These are phyloP conservation scores for Cubamyces sp. DNA, from an alignment of 768 basidiomycete genomes.

Conservation along the genomic window DNA sequence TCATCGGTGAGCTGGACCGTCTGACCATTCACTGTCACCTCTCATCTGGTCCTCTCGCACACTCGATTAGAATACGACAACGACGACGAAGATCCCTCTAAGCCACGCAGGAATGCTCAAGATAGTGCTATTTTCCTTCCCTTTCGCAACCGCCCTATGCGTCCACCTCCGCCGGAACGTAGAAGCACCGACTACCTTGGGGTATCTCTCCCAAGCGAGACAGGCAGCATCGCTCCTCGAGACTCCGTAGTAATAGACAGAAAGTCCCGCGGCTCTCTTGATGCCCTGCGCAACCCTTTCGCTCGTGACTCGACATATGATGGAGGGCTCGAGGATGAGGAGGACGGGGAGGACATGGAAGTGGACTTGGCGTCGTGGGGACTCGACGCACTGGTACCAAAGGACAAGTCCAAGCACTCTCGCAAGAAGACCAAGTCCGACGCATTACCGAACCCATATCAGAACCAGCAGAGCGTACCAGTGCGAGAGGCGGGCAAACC, in stretches of 20 bases:
- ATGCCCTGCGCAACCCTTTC: constrained; percentile 76
- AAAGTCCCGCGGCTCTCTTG: constrained; percentile 57
- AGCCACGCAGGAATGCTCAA: constrained; percentile 65
- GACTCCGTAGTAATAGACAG: constrained; percentile 27
- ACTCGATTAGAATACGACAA: constrained; percentile 81
- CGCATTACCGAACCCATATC: constrained; percentile 50
- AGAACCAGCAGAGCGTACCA: constrained; percentile 24
- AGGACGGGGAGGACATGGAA: constrained; percentile 61
- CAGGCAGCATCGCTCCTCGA: constrained; percentile 46
- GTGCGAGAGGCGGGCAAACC: constrained; percentile 13
- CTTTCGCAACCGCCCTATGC: constrained; percentile 56
- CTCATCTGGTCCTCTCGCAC: constrained; percentile 3
- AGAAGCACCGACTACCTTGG: constrained; percentile 69
- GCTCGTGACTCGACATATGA: constrained; percentile 62
- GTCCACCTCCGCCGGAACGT: constrained; percentile 46
- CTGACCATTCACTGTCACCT: constrained; percentile 5
- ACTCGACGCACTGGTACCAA: constrained; percentile 73
- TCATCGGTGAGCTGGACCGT: constrained; percentile 59
- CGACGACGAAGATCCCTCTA: constrained; percentile 68
- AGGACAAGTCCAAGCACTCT: constrained; percentile 47
- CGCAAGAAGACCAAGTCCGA: constrained; percentile 38
- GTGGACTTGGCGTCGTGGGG: constrained; percentile 88
- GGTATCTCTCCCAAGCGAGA: constrained; percentile 67
- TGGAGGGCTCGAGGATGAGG: constrained; percentile 53
- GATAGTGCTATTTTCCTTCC: constrained; percentile 89